Conservation (phyloP, 169 alveolate species). For the Cytauxzoon felis region DNA sequence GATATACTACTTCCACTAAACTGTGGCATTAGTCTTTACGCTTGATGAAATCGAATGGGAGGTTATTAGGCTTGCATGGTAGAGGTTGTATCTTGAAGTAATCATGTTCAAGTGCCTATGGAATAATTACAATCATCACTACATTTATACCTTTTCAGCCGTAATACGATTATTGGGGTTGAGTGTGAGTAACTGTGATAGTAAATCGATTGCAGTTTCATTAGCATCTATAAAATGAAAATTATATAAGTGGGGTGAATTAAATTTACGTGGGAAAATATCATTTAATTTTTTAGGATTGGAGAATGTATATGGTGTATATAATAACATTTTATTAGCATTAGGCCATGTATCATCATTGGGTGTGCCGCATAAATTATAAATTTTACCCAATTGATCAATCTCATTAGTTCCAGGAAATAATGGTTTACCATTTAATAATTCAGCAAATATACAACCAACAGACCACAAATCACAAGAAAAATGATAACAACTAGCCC, state of each 20-base stretch:
- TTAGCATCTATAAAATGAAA: constrained; percentile 1
- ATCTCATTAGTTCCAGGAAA: constrained; percentile 86
- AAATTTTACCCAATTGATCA: constrained; percentile 80
- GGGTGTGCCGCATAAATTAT: constrained; percentile 81
- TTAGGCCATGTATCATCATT: constrained; percentile 86
- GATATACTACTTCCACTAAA: no score
- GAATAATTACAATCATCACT: not conserved
- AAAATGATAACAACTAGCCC: constrained; percentile 83
- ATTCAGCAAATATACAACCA: constrained; percentile 92
- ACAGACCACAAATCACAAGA: constrained; percentile 92
- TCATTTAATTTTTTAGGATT: constrained; percentile 49
- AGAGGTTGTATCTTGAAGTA: constrained; percentile 71
- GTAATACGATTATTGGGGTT: constrained; percentile 78
- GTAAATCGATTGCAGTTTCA: constrained; percentile 46
- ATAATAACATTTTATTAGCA: constrained; percentile 68
- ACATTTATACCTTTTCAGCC: constrained; percentile 63
- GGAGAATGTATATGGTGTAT: constrained; percentile 64
- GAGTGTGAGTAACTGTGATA: constrained; percentile 61
- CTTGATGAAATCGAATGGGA: constrained; percentile 43
- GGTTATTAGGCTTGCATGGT: constrained; percentile 60
- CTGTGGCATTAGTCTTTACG: no score
- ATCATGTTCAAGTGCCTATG: constrained; percentile 74
- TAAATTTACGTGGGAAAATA: constrained; percentile 37
- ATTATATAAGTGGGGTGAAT: constrained; percentile 24
- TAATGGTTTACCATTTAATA: constrained; percentile 79